Base-by-base conservation (phyloP, 768 basidiomycete species). In the Trametes villosa region DNA sequence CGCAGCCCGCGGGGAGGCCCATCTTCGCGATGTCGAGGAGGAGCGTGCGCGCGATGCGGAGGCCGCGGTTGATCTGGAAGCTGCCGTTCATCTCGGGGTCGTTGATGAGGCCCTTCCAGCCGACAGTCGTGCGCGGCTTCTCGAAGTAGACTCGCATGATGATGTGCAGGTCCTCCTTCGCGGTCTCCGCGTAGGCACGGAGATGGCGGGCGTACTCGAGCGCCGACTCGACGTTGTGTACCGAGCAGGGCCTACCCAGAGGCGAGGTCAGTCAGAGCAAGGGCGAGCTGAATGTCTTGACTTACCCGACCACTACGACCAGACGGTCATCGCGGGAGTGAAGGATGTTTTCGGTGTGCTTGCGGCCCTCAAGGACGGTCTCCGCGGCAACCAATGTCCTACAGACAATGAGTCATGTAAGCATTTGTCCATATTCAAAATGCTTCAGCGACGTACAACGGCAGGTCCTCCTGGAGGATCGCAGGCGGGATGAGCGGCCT, bases 71-170 rank as follows among this genome's bases (percentile, higher is more conserved):
- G 76, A 98, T 98, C 66, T 94, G 91, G 86, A 92, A 98, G 70
- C 81, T 87, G 53, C 88, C 84, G 75, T 98, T 95, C 79, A 98
- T 87, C 54, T 94, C 92, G 7, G 96, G 96, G 70, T 98, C 95
- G 71, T 98, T 98, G 76, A 98, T 98, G 63, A 98, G 85, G 36
- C 96, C 96, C 74, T 99, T 99, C 96, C 96, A 99, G 27, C 97
- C 97, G 48, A 98, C 90, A 0, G 96, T 98, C 8, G 96, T 98
- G 30, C 96, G 83, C 1, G 89, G 89, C 69, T 98, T 98, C 69
- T 98, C 96, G 71, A 98, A 99, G 80, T 99, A 98, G 67, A 98
- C 94, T 27, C 95, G 89, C 96, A 98, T 98, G 66, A 98, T 81
- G 69, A 99, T 97, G 74, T 90, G 83, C 31, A 99, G 82, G 67